A percentile compares a stretch with the other conserved stretches of the same genome.
Conservation (phyloP, 306 rosid genomes). For the Malus orientalis region DNA sequence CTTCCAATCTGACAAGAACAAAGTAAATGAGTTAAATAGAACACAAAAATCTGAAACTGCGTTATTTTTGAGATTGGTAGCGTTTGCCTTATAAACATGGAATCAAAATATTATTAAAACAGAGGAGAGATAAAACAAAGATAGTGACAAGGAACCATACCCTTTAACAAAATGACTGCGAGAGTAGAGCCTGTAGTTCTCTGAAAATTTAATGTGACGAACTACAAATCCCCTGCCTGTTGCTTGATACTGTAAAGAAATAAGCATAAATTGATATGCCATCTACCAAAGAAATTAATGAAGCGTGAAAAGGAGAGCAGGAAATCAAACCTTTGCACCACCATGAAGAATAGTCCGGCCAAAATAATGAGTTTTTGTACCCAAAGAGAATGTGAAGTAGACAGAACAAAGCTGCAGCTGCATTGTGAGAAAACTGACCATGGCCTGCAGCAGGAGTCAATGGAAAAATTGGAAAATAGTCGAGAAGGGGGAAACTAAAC, state of each 20-base stretch:
- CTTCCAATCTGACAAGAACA: slow-evolving; percentile 68
- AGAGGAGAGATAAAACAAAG: background rate
- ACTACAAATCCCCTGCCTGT: slow-evolving; percentile 97
- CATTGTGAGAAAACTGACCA: slow-evolving; percentile 80
- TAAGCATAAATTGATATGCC: slow-evolving; percentile 4
- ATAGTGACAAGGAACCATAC: slow-evolving; percentile 35
- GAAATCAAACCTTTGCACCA: slow-evolving; percentile 79
- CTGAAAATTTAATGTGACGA: slow-evolving; percentile 83
- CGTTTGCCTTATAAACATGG: background rate
- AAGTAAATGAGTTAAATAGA: slow-evolving; percentile 1
- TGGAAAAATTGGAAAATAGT: background rate
- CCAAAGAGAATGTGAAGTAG: slow-evolving; percentile 86
- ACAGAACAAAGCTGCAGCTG: slow-evolving; percentile 91
- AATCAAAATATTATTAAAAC: background rate
- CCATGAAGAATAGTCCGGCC: slow-evolving; percentile 97
- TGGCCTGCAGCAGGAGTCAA: slow-evolving; percentile 58
- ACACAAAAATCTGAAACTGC: background rate
- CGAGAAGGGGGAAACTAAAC: background rate
- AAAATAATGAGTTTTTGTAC: slow-evolving; percentile 88
- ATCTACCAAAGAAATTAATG: background rate
- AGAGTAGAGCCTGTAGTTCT: slow-evolving; percentile 88
- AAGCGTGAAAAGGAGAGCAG: slow-evolving; percentile 1
- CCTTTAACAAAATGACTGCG: slow-evolving; percentile 98
- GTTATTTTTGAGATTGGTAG: background rate
- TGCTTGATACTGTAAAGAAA: slow-evolving; percentile 76